A percentile compares a stretch with the other conserved stretches of the same genome.
phyloP scores from a whole-genome alignment of 805 yeast species.

The Tanozyma kutaoensis region DNA sequence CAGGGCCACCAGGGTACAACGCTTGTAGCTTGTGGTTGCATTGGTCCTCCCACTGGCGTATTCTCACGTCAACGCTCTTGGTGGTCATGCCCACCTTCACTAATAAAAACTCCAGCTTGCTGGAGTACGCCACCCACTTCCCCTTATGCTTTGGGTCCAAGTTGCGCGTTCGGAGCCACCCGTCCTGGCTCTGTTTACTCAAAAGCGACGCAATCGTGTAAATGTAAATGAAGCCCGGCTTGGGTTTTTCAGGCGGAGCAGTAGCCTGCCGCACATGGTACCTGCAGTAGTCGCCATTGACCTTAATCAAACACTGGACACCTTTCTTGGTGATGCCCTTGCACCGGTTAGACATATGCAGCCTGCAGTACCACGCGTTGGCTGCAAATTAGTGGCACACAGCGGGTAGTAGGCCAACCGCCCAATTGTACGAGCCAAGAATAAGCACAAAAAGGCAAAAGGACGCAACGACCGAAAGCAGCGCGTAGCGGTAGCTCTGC shows the following conservation, averaged over 20 bases:
- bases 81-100: slow-evolving; percentile 45
- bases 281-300: slow-evolving; percentile 15
- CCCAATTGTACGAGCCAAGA: slow-evolving; percentile 66
- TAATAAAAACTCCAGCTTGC: slow-evolving; percentile 21
- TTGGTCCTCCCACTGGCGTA: slow-evolving; percentile 39
- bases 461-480: slow-evolving; percentile 29
- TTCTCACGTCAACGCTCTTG: slow-evolving; percentile 24
- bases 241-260: background rate
- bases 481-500: slow-evolving; percentile 37
- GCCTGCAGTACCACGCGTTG: slow-evolving; percentile 2
- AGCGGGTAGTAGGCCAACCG: slow-evolving; percentile 25
- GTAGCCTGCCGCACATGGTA: slow-evolving; percentile 14
- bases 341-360: background rate
- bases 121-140: slow-evolving; percentile 20
- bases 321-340: slow-evolving; percentile 32
- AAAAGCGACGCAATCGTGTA: slow-evolving; percentile 33
- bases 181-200: slow-evolving; percentile 10
- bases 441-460: slow-evolving; percentile 41
- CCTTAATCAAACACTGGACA: slow-evolving; percentile 20
- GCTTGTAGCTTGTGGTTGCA: slow-evolving; percentile 34
- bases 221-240: slow-evolving; percentile 33
- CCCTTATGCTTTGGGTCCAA: slow-evolving; percentile 7
- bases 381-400: slow-evolving; percentile 7
- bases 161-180: slow-evolving; percentile 26
- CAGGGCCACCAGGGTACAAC: slow-evolving; percentile 17